Base-by-base conservation (phyloP, 352 stramenopile genomes). In the Globisporangium viniferum region DNA sequence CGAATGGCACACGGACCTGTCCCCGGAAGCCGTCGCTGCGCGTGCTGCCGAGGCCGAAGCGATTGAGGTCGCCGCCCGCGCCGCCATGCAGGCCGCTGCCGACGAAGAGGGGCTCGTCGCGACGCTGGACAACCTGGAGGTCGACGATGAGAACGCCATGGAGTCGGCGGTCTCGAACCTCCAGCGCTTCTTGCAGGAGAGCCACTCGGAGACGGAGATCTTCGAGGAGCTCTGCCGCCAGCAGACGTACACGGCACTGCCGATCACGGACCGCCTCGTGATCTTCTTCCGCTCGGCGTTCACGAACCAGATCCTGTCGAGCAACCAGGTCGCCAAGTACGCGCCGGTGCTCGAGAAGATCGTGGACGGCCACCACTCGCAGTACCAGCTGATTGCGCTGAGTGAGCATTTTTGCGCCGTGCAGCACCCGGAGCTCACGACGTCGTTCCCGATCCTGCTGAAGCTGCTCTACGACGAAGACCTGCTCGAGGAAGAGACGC, bases 391-490 rank as follows among this genome's bases (percentile, higher is more conserved):
- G 51, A 96, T 99, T 67, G 92, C 92, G 33, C 79, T 97, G 10
- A 81, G 84, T 22, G 95, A 98, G 74, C 81, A 93, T 58, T 90
- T 98, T 53, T 98, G 89, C 66, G 90, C 85, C 5, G 90, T 98
- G 12, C 88, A 97, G 73, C 88, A 96, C 67, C 83, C 93, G 20
- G 74, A 86, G 31, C 67, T 96, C 20, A 67, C 83, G 22, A 73
- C 71, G 33, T 84, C 86, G 51, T 99, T 98, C 77, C 91, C 97
- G 35, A 91, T 99, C 46, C 78, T 99, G 33, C 78, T 99, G 27
- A 99, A 99, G 88, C 80, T 98, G 15, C 70, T 99, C 7, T 99
- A 98, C 80, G 97, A 99, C 72, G 92, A 98, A 61, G 97, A 99
- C 70, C 71, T 98, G 14, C 73, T 99, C 15, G 92, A 98, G 46